These are phyloP conservation scores for Eucommia ulmoides DNA, from an alignment of 257 asterid species.

Conservation along the genomic window DNA sequence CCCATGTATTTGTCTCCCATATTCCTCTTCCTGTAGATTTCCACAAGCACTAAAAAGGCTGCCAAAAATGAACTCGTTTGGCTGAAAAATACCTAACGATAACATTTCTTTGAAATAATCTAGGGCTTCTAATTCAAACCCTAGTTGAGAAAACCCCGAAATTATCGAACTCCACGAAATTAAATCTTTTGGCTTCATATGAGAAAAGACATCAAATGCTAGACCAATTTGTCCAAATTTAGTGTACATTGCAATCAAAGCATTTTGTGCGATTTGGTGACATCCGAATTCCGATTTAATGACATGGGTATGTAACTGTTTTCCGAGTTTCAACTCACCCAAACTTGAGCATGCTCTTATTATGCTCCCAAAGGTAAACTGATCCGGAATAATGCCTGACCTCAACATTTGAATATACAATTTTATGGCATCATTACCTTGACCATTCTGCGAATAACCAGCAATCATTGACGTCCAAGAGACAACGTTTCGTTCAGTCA, in stretches of 20 bases:
- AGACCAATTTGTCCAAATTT: conserved; percentile 30
- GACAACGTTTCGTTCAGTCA: conserved; percentile 54
- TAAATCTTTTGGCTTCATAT: conserved; percentile 40
- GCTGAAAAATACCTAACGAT: conserved; percentile 24
- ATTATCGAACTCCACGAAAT: conserved; percentile 81
- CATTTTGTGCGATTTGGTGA: conserved; percentile 57
- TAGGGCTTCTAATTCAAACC: conserved; percentile 48
- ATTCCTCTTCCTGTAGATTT: conserved; percentile 31
- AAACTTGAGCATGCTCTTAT: conserved; percentile 45
- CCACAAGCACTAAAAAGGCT: conserved; percentile 62
- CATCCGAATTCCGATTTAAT: conserved; percentile 44
- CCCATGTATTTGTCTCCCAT: conserved; percentile 59
- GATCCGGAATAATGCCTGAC: conserved; percentile 39
- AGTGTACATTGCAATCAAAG: conserved; percentile 57
- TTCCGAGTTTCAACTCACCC: conserved; percentile 28
- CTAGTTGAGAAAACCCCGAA: conserved; percentile 62
- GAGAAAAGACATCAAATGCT: conserved; percentile 33
- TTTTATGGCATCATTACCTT: conserved; percentile 36
- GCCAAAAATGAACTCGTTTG: conserved; percentile 56
- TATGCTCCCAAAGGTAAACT: conserved; percentile 59
- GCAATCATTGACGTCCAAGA: conserved; percentile 65
- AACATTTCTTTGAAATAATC: conserved; percentile 49
- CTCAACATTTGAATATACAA: conserved; percentile 42
- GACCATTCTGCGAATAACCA: conserved; percentile 48
- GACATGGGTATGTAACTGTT: conserved; percentile 51